Base-by-base conservation (phyloP, 345 rosid species). In the Conringia planisiliqua region DNA sequence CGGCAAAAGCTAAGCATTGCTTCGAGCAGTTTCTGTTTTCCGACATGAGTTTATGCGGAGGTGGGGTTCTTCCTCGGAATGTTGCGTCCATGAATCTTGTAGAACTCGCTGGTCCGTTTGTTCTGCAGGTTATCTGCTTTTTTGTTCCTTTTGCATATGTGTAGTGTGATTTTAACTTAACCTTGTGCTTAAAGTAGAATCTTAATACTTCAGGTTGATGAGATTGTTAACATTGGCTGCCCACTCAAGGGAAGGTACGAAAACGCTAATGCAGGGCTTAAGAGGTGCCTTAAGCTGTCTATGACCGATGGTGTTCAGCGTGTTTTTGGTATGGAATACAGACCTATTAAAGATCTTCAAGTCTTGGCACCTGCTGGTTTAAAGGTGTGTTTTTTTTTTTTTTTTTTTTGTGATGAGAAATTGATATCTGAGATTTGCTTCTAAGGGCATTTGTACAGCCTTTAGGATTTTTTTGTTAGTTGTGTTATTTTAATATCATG, bases 231-330 rank as follows among this genome's bases (percentile, higher is more conserved):
- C 72, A 80, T 90, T 68, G 83, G 94, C 44, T 82, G 86, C 40
- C 86, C 99, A 24, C 90, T 95, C 32, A 80, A 83, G 71, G 87
- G 88, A 60, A 84, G 97, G 80, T 92, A 87, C 70, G 87, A 89
- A 47, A 90, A 88, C 13, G 83, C 84, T 17, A 73, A 85, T 54
- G 47, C 86, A n/a, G 96, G 99, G 59, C 67, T 81, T 73, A 92
- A 95, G 86, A 85, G 97, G 82, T 88, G 99, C 79, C 90, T 95
- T 56, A 95, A 95, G 83, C 62, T 95, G 69, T 87, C 92, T 20
- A 85, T 92, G 93, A 92, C 99, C 0, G 97, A 95, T 80, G 99
- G 98, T 59, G 81, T 85, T 72, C 99, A 92, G 55, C 97, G 91
- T 10, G 87, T 95, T 39, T 95, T 89, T 57, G 99, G 91, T 36